Evolutionary conservation across 192 early-diverging fungal species (phyloP).

Genomic region (Diversispora epigaea): DNA sequence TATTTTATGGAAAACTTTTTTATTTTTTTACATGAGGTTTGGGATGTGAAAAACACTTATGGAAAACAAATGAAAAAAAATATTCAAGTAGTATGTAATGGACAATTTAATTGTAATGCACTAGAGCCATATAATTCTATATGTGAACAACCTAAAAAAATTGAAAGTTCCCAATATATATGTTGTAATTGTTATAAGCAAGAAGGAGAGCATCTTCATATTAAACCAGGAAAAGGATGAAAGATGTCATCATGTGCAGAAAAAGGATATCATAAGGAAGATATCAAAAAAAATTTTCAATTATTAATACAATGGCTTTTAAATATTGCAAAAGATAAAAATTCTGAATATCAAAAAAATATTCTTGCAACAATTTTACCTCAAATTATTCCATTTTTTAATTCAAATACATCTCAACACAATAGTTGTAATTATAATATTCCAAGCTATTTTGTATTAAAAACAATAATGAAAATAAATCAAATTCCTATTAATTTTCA

Average conservation of each 20-base stretch:
- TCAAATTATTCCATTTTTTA: neutral
- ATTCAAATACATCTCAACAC: neutral
- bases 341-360: constrained; percentile 8
- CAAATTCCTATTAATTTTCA: neutral
- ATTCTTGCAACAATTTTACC: neutral
- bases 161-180: neutral
- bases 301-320: neutral
- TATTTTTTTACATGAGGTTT: too few species aligned
- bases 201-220: too few species aligned
- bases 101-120: too few species aligned
- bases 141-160: neutral
- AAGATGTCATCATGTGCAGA: neutral
- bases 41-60: too few species aligned
- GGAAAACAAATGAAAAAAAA: too few species aligned
- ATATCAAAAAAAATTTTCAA: neutral
- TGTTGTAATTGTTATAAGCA: neutral
- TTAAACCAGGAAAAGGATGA: too few species aligned
- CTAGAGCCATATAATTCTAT: neutral
- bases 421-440: neutral
- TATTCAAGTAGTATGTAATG: too few species aligned
- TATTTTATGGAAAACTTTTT: too few species aligned
- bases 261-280: neutral
- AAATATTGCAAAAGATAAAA: neutral
- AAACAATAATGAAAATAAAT: neutral
- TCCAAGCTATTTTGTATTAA: neutral